phyloP scores from a whole-genome alignment of 1,284 basidiomycete genomes.

The Cutaneotrichosporon sp. region DNA sequence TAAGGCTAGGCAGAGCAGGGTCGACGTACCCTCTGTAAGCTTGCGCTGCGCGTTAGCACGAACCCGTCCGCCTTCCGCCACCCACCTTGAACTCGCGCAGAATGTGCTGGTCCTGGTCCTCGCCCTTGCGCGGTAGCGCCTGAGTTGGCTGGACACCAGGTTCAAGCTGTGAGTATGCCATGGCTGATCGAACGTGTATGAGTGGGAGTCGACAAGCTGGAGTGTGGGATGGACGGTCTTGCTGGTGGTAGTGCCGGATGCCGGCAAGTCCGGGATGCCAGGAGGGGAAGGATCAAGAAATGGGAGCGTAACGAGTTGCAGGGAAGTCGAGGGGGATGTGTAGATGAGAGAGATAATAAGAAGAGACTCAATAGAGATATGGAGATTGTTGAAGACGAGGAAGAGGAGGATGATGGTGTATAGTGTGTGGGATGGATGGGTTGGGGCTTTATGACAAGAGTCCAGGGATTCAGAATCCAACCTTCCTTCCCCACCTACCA shows the following conservation, averaged over 20 bases:
- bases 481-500: too few species aligned
- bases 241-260: not conserved
- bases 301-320: not conserved
- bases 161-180: constrained; percentile 40
- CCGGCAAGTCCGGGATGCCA: not conserved
- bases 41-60: constrained; percentile 43
- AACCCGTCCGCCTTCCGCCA: not conserved
- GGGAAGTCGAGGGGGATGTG: not conserved
- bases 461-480: too few species aligned
- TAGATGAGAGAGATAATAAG: constrained; percentile 1
- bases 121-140: constrained; percentile 24
- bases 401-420: not conserved
- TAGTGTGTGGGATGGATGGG: not conserved
- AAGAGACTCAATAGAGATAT: not conserved
- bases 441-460: too few species aligned
- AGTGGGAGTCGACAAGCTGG: not conserved
- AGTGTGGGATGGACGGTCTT: not conserved
- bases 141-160: constrained; percentile 8
- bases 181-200: constrained; percentile 10
- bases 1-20: not conserved
- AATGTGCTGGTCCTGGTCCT: constrained; percentile 31
- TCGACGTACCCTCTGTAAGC: constrained; percentile 36
- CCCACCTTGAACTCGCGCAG: constrained; percentile 36
- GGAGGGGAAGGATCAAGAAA: not conserved
- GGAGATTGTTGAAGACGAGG: constrained; percentile 1